Evolutionary conservation across 345 rosid species (phyloP).

Genomic region (Eucalyptus regnans): DNA sequence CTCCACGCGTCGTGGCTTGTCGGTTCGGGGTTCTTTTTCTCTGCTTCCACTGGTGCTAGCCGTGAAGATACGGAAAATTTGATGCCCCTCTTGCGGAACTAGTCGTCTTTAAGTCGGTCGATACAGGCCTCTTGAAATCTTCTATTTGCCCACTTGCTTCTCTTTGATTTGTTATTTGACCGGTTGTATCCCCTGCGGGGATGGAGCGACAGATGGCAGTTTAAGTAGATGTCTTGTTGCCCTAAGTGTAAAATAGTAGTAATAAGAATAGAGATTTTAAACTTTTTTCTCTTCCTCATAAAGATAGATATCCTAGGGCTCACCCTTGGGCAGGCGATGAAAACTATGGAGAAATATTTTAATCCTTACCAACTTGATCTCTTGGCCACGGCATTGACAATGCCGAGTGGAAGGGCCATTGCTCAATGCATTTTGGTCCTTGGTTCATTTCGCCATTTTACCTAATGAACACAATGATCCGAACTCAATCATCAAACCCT

Average conservation of each 20-base stretch:
- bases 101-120: too few relatives aligned
- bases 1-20: background rate
- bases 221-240: background rate
- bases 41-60: background rate
- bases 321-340: background rate
- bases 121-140: too few relatives aligned
- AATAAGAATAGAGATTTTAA: background rate
- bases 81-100: too few relatives aligned
- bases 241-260: background rate
- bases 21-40: background rate
- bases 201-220: background rate
- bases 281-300: background rate
- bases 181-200: background rate
- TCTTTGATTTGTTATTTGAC: background rate
- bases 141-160: too few relatives aligned
- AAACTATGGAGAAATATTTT: background rate
- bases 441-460: background rate
- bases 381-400: background rate
- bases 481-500: background rate
- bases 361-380: background rate
- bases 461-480: background rate
- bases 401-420: background rate
- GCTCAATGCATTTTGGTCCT: background rate
- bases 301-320: background rate
- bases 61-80: background rate